Percentiles rank a stretch among this genome's conserved stretches.
These are phyloP conservation scores for Ganoderma leucocontextum DNA, from an alignment of 1,284 basidiomycete genomes.

Conservation along the genomic window DNA sequence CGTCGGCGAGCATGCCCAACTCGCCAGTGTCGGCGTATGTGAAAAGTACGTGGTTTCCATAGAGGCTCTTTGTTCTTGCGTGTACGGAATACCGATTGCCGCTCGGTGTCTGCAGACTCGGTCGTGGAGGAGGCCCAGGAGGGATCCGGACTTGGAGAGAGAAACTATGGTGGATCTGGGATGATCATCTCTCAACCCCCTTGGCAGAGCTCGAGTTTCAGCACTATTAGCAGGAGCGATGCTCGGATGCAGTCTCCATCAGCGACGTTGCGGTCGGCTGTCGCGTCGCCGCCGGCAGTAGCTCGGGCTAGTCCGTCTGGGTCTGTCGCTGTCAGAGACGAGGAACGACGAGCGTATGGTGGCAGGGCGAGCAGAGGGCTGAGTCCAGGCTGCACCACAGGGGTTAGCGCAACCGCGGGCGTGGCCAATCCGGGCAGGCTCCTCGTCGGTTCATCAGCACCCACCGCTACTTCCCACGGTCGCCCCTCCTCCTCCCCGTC, in stretches of 20 bases:
- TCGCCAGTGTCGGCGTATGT: constrained; percentile 28
- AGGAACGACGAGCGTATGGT: not conserved
- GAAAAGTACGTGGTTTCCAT: constrained; percentile 30
- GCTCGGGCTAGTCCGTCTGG: not conserved
- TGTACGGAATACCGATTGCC: constrained; percentile 7
- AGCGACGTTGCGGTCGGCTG: constrained; percentile 8
- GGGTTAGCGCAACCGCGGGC: not conserved
- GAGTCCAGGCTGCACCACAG: not conserved
- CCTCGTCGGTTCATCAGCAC: constrained; percentile 23
- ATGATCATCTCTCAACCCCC: not conserved
- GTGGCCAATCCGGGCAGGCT: constrained; percentile 7
- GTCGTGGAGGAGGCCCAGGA: not conserved
- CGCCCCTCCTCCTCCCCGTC: constrained; percentile 33
- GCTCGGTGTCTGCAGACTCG: constrained; percentile 16
- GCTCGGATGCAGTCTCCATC: constrained; percentile 13
- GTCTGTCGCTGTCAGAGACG: not conserved
- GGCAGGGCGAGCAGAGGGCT: not conserved
- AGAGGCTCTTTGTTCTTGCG: constrained; percentile 14
- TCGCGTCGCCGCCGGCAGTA: not conserved
- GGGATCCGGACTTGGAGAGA: not conserved
- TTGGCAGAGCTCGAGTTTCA: constrained; percentile 6
- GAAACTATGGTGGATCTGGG: not conserved
- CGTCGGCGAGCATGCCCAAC: constrained; percentile 33
- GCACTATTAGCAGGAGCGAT: not conserved
- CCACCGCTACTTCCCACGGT: constrained; percentile 39